Base-by-base conservation (phyloP, 1,284 basidiomycete species). In the Heterobasidion annosum region DNA sequence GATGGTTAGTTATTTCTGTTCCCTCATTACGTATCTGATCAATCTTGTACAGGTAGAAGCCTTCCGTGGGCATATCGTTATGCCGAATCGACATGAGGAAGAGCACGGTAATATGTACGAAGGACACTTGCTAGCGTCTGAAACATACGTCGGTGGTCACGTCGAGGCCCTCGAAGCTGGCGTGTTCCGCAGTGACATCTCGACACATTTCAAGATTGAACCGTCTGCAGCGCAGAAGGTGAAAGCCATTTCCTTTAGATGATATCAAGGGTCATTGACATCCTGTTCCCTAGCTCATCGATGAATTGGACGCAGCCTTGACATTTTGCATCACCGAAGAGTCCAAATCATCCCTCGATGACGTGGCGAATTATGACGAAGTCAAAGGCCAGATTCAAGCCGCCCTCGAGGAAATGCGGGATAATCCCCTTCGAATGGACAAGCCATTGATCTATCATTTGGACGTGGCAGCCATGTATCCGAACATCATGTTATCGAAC, bases 401-500 rank as follows among this genome's bases (percentile, higher is more conserved):
- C 1, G 85, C 88, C 54, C 83, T 99, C 19, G 94, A 97, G 67
- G 69, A 83, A 58, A 88, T 99, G 76, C 92, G 94, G 25, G 95
- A 99, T 72, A 83, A 91, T 51, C 96, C 97, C 0, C 79, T 83
- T 52, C 90, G 95, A 16, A 79, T 81, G 53, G 96, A 98, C 73
- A 88, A 85, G 25, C 97, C 97, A 0, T 83, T 99, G 61, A 99
- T 99, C 67, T 99, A 99, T 71, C 97, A 99, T 72, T 73, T 99
- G 65, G 97, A 99, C 66, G 97, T 99, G 58, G 97, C 97, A 1
- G 97, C 97, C 61, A 99, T 99, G 97, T 99, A 99, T 67, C 97
- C 97, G 56, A 99, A 99, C 73, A 99, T 99, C 83, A 99, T 99
- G 97, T 88, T 99, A 75, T 98, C 94, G 34, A 99, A 99, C 69